Evolutionary conservation across 306 rosid genomes (phyloP).

Genomic region (Ormosia semicastrata): DNA sequence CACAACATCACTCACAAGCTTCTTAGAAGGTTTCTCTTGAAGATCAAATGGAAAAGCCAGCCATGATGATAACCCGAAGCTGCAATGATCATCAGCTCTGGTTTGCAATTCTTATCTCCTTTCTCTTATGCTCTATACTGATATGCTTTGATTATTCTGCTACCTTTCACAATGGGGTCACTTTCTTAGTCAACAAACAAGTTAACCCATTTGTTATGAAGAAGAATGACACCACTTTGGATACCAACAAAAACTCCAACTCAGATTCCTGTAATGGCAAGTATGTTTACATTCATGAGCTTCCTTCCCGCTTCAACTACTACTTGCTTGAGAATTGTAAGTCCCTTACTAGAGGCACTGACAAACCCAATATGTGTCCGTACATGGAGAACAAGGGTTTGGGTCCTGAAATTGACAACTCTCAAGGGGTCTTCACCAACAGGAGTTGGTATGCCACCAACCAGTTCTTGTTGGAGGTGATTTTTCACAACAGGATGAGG

Average conservation of each 20-base stretch:
- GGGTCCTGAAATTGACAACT: constrained; percentile 47
- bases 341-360: constrained; percentile 69
- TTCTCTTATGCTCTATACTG: constrained; percentile 38
- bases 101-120: constrained; percentile 44
- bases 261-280: constrained; percentile 56
- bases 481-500: constrained; percentile 75
- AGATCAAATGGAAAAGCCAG: constrained; percentile 42
- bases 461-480: constrained; percentile 78
- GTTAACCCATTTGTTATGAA: background rate
- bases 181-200: constrained; percentile 25
- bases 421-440: constrained; percentile 42
- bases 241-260: background rate
- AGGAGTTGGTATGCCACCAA: constrained; percentile 71
- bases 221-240: constrained; percentile 9
- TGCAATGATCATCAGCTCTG: constrained; percentile 43
- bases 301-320: constrained; percentile 67
- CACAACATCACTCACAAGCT: background rate
- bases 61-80: background rate
- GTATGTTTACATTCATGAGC: constrained; percentile 58
- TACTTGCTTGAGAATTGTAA: constrained; percentile 51
- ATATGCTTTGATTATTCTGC: constrained; percentile 46
- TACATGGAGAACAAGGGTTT: constrained; percentile 63
- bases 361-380: constrained; percentile 68
- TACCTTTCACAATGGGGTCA: constrained; percentile 17
- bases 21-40: background rate